Evolutionary conservation across 768 basidiomycete genomes (phyloP).

Genomic region (Kwoniella botswanensis): DNA sequence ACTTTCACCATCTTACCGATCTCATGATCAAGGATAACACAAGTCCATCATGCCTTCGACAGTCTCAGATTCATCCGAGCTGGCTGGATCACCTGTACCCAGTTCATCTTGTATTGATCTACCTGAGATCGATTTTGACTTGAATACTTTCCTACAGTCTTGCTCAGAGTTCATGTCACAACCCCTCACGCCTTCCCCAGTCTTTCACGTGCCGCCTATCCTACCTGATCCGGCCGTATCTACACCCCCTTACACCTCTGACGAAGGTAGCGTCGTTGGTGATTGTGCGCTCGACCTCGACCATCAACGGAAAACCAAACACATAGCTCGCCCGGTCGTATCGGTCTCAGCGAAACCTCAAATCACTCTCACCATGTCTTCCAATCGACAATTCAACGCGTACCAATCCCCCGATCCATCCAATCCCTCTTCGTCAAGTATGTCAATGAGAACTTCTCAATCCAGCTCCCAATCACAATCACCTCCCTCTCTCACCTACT

Average conservation of each 20-base stretch:
- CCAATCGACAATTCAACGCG: neutral
- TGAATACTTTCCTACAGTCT: slow-evolving; percentile 20
- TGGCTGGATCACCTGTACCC: slow-evolving; percentile 3
- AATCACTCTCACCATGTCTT: neutral
- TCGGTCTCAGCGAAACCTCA: neutral
- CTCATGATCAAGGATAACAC: no score
- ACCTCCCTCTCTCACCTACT: slow-evolving; percentile 4
- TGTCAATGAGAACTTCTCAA: neutral
- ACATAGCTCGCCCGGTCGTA: neutral
- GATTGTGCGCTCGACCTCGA: neutral
- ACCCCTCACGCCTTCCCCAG: slow-evolving; percentile 24
- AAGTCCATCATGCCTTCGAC: neutral
- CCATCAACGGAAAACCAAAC: neutral
- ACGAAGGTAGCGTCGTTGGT: slow-evolving; percentile 19
- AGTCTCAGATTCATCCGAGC: neutral
- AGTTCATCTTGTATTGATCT: slow-evolving; percentile 13
- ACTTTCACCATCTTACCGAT: neutral
- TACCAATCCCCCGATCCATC: slow-evolving; percentile 3
- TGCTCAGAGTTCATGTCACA: slow-evolving; percentile 28
- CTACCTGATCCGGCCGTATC: slow-evolving; percentile 17
- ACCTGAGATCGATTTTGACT: slow-evolving; percentile 20
- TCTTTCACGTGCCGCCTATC: slow-evolving; percentile 15
- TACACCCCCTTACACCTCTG: slow-evolving; percentile 26
- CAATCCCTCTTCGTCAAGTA: slow-evolving; percentile 10
- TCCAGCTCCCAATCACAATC: slow-evolving; percentile 16